These are phyloP conservation scores for Zygoascus meyerae DNA, from an alignment of 1,139 yeast species.

Conservation along the genomic window DNA sequence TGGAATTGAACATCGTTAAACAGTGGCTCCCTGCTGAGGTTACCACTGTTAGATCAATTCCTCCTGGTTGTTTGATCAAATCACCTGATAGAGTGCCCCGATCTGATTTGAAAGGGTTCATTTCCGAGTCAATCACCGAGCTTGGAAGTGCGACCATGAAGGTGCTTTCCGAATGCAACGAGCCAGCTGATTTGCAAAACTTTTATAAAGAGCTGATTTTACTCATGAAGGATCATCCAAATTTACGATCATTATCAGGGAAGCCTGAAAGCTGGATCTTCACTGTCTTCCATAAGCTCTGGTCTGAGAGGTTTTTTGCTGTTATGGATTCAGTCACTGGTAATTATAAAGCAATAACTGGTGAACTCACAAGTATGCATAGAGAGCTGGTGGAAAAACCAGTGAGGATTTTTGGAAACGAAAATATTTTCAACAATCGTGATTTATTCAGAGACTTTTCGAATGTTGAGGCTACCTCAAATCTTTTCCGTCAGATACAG, in stretches of 20 bases:
- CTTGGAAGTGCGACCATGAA: not conserved
- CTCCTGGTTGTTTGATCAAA: conserved; percentile 10
- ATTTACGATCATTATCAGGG: conserved; percentile 16
- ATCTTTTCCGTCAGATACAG: not conserved
- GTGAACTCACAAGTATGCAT: not conserved
- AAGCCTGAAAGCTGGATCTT: conserved; percentile 16
- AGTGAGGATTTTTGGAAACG: not conserved
- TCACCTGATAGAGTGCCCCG: too few species aligned
- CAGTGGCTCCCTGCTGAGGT: conserved; percentile 79
- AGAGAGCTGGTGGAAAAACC: not conserved
- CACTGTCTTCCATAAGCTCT: conserved; percentile 16
- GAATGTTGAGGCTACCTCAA: not conserved
- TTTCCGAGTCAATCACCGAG: conserved; percentile 4
- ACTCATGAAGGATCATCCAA: conserved; percentile 18
- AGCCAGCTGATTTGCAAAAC: conserved; percentile 19
- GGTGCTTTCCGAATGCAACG: not conserved
- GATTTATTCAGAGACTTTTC: not conserved
- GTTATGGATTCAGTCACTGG: conserved; percentile 3
- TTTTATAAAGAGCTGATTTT: conserved; percentile 19
- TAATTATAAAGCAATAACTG: not conserved
- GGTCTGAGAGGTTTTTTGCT: conserved; percentile 19
- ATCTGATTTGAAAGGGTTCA: not conserved
- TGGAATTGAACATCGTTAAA: conserved; percentile 63
- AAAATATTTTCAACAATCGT: not conserved
- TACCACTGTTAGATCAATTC: conserved; percentile 51